Evolutionary conservation across 164 flowering plant species (phyloP), one percentile per base, ranked within the genome.

Genomic region (Vitis amurensis): DNA sequence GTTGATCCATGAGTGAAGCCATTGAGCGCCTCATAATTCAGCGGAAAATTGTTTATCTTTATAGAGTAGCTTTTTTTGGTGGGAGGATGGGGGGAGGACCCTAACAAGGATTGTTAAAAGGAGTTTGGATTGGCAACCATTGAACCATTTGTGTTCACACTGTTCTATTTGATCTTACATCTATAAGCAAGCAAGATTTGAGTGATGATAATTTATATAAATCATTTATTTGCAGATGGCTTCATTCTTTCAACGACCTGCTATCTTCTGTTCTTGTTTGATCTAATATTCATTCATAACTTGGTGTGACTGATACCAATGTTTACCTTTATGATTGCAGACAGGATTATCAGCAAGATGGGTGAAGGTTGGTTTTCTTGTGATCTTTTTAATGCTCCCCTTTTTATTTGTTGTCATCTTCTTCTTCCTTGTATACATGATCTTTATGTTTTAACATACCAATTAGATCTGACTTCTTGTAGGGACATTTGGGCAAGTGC

Each of bases 401-500:
- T 63, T 17, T 31, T 50, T 72, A 50, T 70, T 55, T 37, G 50
- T 64, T 62, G 10, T 44, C 27, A 23, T n/a, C 27, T 13, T 55
- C 27, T 53, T 30, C 3, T 12, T 0, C 10, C 8, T 30, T 37
- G 49, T 44, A 44, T 57, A 30, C 37, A 16, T 67, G 1, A 37
- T 11, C 53, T 44, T 27, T 9, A n/a, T 50, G 23, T 47, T 59
- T 1, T 50, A 51, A 44, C 2, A 16, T 30, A 47, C 29, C 55
- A 51, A 13, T 10, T 63, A 52, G 19, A 55, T 14, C 61, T 50
- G 17, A 30, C 66, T 55, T 61, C 8, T 50, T 75, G 27, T 82
- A 94, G 98, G 98, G 47, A 94, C 98, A 51, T 94, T 94, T 80
- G 98, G 97, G 52, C 95, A 87, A 80, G 98, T 94, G 14, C 75